Base-by-base conservation (phyloP, 768 basidiomycete species). In the Termitomyces sp. region DNA sequence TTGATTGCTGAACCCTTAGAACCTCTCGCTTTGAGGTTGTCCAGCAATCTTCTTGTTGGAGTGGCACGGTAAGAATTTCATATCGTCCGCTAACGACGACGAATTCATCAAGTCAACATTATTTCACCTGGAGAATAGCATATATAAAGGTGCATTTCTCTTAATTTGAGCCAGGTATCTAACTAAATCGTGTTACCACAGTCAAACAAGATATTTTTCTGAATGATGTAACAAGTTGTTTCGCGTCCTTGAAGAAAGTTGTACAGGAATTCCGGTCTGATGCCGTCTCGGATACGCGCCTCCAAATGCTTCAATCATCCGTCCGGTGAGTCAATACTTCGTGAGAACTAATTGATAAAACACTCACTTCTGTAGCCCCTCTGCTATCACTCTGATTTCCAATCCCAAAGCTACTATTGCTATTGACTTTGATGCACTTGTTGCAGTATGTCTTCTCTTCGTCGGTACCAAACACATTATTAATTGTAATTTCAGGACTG, bases 31-130 rank as follows among this genome's bases (percentile, higher is more conserved):
- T 73, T 96, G 56, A 79, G 94, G 61, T 74, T 95, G 55, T 94
- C 93, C 10, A 92, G 92, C 58, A 93, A 92, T 67, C 73, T 96
- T 44, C 85, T 96, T 79, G 87, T 95, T 59, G 94, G 94, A 4
- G 94, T 88, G 36, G 90, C 88, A 22, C 84, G 93, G 93, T 93
- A 70, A 58, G 82, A 64, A 62, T 22, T 22, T 39, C 26, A 4
- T 31, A n/a, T 26, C 26, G n/a, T 15, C 7, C 18, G 22, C 28
- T 31, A 16, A 18, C n/a, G 26, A 15, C 4, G 1, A 33, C 39
- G 1, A 51, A 22, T 7, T 54, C 24, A 41, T 44, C 29, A 28
- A 29, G 41, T 31, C 2, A 42, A 44, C 28, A 36, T 39, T 15
- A n/a, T 56, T 39, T 24, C 20, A 29, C 26, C n/a, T 34, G 16